Evolutionary conservation across 139 green algal genomes (phyloP).

Genomic region (Chlorella sp.): DNA sequence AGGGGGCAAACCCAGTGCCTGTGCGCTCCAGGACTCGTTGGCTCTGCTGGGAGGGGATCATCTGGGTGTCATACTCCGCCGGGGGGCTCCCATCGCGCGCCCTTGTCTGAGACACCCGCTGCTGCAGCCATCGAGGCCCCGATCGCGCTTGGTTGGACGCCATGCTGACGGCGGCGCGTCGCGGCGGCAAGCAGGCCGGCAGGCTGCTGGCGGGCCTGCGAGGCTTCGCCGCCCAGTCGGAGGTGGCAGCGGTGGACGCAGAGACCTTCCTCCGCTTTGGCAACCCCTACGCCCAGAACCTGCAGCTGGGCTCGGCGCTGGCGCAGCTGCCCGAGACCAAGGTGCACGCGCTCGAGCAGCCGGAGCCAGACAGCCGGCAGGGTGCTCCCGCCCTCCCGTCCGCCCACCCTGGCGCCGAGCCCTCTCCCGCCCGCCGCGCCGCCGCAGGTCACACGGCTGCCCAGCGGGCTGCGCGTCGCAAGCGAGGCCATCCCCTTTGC

Average conservation of each 20-base stretch:
- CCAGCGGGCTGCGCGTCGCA: slow-evolving; percentile 93
- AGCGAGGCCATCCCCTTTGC: slow-evolving; percentile 85
- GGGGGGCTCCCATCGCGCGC: too few species aligned
- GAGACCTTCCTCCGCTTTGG: slow-evolving; percentile 82
- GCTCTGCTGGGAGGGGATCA: too few species aligned
- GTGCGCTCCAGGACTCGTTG: too few species aligned
- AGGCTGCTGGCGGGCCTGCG: too few species aligned
- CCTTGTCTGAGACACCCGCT: too few species aligned
- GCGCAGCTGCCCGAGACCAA: slow-evolving; percentile 81
- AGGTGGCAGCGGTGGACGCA: slow-evolving; percentile 33
- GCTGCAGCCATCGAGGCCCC: too few species aligned
- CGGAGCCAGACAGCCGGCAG: neutral
- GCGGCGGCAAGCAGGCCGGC: too few species aligned
- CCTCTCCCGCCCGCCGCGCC: neutral
- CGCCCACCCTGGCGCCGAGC: neutral
- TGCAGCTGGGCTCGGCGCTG: slow-evolving; percentile 68
- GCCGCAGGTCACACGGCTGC: slow-evolving; percentile 87
- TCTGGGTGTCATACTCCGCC: too few species aligned
- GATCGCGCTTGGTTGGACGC: too few species aligned
- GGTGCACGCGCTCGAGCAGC: slow-evolving; percentile 47
- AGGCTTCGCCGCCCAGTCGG: slow-evolving; percentile 18
- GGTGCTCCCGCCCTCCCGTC: neutral
- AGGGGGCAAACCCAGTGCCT: too few species aligned
- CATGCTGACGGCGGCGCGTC: too few species aligned
- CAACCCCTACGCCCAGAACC: slow-evolving; percentile 63